Base-by-base conservation (phyloP, 176 grass and related monocot species). In the Ampelocalamus luodianensis region DNA sequence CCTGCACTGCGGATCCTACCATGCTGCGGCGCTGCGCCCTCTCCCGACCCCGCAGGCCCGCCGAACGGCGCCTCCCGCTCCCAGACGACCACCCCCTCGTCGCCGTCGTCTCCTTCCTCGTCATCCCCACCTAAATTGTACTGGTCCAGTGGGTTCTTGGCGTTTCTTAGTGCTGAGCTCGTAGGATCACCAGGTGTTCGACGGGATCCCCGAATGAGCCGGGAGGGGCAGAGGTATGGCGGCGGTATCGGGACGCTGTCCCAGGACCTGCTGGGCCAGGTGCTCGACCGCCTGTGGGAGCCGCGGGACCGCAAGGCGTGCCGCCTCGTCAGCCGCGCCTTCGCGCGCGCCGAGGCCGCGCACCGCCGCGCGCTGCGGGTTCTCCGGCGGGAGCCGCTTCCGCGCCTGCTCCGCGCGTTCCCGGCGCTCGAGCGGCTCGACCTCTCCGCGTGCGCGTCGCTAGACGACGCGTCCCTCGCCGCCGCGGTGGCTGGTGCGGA, bases 81-180 rank as follows among this genome's bases (percentile, higher is more conserved):
- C 78, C 64, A 74, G 46, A 91, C 74, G 49, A 82, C 79, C 84
- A 68, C 46, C 85, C 95, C 4, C 65, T 81, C 69, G 82, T 93
- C 72, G 88, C 89, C 62, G 90, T 90, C 53, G 78, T 90, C 70
- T 96, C 94, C 73, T 99, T 99, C 88, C 91, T 99, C 64, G 94
- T 99, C 88, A 91, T 96, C 83, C 96, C 96, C 71, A 96, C 96
- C 69, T 96, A 90, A 93, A 49, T 45, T 10, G 5, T 49, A 0
- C 1, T 15, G 4, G 6, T 20, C 3, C 18, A 5, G 8, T 9
- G 3, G 16, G 64, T 62, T 11, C 4, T 11, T 43, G 18, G 58
- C 8, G 0, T 3, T 12, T 26, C 32, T 79, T 86, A 20, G 16
- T 22, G 18, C 3, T 0, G 42, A 6, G 0, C 15, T 14, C 29